phyloP scores from a whole-genome alignment of 495 filamentous ascomycete species.

The Trichoderma gamsii region DNA sequence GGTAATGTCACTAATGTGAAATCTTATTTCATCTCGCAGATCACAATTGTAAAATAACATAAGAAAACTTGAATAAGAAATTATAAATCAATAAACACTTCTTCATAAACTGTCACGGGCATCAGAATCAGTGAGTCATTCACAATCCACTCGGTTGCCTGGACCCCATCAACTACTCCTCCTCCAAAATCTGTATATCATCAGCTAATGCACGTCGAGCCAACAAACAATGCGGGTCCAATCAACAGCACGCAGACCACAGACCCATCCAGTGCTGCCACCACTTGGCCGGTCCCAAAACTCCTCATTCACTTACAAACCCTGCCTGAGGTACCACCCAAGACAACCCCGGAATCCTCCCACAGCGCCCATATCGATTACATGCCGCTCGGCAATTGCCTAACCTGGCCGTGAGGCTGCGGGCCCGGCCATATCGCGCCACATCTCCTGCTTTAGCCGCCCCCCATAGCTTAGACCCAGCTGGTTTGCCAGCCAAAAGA shows the following conservation, averaged over 20 bases:
- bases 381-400: slow-evolving; percentile 1
- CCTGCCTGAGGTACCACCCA: neutral
- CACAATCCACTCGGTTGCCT: neutral
- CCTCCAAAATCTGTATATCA: neutral
- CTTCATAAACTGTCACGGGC: no score
- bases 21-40: no score
- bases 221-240: neutral
- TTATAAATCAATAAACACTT: no score
- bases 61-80: no score
- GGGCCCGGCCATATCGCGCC: neutral
- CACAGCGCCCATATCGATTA: neutral
- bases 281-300: no score
- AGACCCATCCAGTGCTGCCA: no score
- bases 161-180: no score
- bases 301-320: neutral
- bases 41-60: no score
- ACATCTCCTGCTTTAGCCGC: slow-evolving; percentile 9
- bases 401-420: no score
- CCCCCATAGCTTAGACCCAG: neutral
- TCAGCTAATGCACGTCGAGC: neutral
- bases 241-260: no score
- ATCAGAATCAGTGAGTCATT: no score
- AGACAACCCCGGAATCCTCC: neutral
- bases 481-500: neutral
- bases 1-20: no score